Percentiles rank a stretch among this genome's conserved stretches.
Conservation (phyloP, 1,139 yeast species). For the Candida glucosophila region DNA sequence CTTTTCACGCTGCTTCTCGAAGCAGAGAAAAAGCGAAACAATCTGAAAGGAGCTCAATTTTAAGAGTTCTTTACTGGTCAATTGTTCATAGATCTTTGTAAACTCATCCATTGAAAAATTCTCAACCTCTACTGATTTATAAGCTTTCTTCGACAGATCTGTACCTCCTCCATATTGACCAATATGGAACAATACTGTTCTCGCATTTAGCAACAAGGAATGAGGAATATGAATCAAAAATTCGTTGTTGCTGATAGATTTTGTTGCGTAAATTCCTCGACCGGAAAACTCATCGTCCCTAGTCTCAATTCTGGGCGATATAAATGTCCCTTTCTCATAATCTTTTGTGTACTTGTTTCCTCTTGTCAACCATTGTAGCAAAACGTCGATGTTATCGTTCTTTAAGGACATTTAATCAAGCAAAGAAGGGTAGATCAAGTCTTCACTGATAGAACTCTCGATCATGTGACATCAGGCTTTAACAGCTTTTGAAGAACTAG, state of each 20-base stretch:
- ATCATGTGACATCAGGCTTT: too few relatives aligned
- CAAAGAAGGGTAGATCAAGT: too few relatives aligned
- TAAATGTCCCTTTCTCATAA: too few relatives aligned
- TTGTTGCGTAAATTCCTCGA: constrained; percentile 48
- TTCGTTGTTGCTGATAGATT: constrained; percentile 27
- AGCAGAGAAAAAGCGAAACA: constrained; percentile 36
- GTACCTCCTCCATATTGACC: constrained; percentile 13
- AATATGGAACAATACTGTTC: constrained; percentile 41
- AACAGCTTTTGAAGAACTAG: too few relatives aligned
- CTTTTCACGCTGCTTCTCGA: constrained; percentile 30
- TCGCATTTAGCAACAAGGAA: constrained; percentile 49
- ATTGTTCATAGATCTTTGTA: constrained; percentile 22
- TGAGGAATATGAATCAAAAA: constrained; percentile 50
- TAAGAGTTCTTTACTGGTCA: constrained; percentile 20
- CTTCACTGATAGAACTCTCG: too few relatives aligned
- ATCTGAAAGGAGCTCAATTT: constrained; percentile 40
- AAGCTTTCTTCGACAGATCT: constrained; percentile 12
- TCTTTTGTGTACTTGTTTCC: too few relatives aligned
- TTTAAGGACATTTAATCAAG: too few relatives aligned
- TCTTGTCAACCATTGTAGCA: too few relatives aligned
- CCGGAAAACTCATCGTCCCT: constrained; percentile 36
- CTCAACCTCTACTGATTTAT: constrained; percentile 13
- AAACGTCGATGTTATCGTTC: too few relatives aligned
- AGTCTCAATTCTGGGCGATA: constrained; percentile 24
- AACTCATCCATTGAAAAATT: constrained; percentile 11